Evolutionary conservation across 2,329 filamentous ascomycete species (phyloP), one percentile per base, ranked within the genome.

Genomic region (Ceratocystis harringtonii): DNA sequence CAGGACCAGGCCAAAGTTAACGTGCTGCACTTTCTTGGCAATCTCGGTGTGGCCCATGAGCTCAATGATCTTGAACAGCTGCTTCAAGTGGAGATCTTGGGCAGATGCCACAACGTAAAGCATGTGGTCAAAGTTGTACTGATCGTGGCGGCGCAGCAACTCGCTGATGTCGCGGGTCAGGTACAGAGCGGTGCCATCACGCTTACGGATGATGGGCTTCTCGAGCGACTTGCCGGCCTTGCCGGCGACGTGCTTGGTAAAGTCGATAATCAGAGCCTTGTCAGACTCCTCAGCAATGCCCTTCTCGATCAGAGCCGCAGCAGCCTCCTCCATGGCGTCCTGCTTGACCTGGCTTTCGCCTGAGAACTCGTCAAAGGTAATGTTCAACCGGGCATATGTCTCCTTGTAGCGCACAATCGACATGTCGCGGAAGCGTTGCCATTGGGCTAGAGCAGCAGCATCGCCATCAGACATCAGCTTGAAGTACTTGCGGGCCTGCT

Each of bases 161-260:
- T 90, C 87, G 70, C 85, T 87, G 68, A 92, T 87, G 73, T 92
- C 88, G 69, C 88, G 84, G 62, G 89, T 89, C 60, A 92, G 80
- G 72, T 92, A 92, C 43, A 90, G 80, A 50, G 86, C 87, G 12
- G 87, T 90, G 65, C 88, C 88, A 69, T 89, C 85, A 69, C 82
- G 84, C 76, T 89, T 88, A 69, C 86, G 82, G 67, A 91, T 81
- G 64, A 91, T 81, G 30, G 86, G 82, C 71, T 84, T 85, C 70
- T 86, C 87, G 10, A 90, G 81, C 67, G 81, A 83, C 77, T 88
- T 89, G 69, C 84, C 84, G 65, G 80, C 76, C 75, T 87, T 87
- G 67, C 84, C 84, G 7, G 81, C 76, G 1, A 88, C 79, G 67
- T 87, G 82, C 72, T 87, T 84, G 64, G 81, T 77, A 72, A 91